Conservation (phyloP, 2,329 filamentous ascomycete genomes). For the Calonectria hawksworthii region DNA sequence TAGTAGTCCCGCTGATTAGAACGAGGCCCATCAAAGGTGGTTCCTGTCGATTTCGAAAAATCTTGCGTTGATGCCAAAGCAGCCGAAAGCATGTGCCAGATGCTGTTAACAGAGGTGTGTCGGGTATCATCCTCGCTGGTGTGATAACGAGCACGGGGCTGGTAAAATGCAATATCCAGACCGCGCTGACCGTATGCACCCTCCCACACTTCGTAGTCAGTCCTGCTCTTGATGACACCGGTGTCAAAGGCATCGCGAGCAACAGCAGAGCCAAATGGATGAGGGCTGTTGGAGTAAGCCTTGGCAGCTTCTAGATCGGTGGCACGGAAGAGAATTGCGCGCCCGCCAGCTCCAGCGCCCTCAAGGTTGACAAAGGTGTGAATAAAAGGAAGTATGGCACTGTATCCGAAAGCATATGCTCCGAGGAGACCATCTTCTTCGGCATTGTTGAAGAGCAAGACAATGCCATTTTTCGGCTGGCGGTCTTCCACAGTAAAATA, state of each 20-base stretch:
- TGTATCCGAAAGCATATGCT: slow-evolving; percentile 85
- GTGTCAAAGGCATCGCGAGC: slow-evolving; percentile 87
- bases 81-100: slow-evolving; percentile 97
- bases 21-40: slow-evolving; percentile 73
- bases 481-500: slow-evolving; percentile 83
- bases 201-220: slow-evolving; percentile 89
- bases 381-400: slow-evolving; percentile 83
- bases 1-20: slow-evolving; percentile 70
- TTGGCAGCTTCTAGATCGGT: slow-evolving; percentile 89
- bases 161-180: slow-evolving; percentile 92
- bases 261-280: slow-evolving; percentile 89
- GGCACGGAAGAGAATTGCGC: slow-evolving; percentile 88
- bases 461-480: slow-evolving; percentile 83
- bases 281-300: slow-evolving; percentile 77
- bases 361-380: slow-evolving; percentile 96
- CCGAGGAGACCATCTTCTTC: slow-evolving; percentile 95
- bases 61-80: slow-evolving; percentile 81
- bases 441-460: slow-evolving; percentile 92
- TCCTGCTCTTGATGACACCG: slow-evolving; percentile 85
- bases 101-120: slow-evolving; percentile 77
- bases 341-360: slow-evolving; percentile 91
- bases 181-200: slow-evolving; percentile 85
- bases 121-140: slow-evolving; percentile 88
- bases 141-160: slow-evolving; percentile 89
- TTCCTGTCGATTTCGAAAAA: slow-evolving; percentile 77